Percentiles rank a stretch among this genome's conserved stretches.
These are phyloP conservation scores for Phylloboletellus chloephorus DNA, from an alignment of 1,284 basidiomycete genomes.

Conservation along the genomic window DNA sequence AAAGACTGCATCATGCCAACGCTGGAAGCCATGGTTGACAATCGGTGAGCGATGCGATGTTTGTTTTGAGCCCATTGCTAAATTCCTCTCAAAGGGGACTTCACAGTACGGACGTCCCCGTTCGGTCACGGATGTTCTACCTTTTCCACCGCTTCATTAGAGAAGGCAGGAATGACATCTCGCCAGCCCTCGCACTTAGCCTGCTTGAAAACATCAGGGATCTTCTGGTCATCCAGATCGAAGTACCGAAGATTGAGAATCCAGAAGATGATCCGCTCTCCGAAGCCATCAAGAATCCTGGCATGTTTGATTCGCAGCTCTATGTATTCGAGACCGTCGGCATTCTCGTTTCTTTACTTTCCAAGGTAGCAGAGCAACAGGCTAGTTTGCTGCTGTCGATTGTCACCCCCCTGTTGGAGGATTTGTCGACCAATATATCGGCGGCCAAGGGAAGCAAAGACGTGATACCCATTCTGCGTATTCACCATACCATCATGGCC, in stretches of 20 bases:
- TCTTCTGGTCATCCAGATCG: slow-evolving; percentile 58
- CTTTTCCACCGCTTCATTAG: slow-evolving; percentile 92
- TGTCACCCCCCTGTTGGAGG: slow-evolving; percentile 77
- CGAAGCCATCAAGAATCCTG: slow-evolving; percentile 74
- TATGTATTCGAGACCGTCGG: slow-evolving; percentile 95
- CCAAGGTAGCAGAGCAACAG: slow-evolving; percentile 66
- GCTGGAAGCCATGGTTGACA: slow-evolving; percentile 85
- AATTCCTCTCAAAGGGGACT: slow-evolving; percentile 62
- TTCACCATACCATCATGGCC: slow-evolving; percentile 96
- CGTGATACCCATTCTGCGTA: slow-evolving; percentile 72
- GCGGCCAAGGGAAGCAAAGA: slow-evolving; percentile 54
- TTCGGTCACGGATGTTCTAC: slow-evolving; percentile 84
- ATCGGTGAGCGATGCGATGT: slow-evolving; percentile 48
- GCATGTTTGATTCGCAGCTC: slow-evolving; percentile 85
- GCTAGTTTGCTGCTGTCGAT: slow-evolving; percentile 70
- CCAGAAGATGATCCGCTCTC: slow-evolving; percentile 64
- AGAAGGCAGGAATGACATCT: slow-evolving; percentile 78
- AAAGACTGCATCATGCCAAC: slow-evolving; percentile 83
- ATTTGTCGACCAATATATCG: slow-evolving; percentile 68
- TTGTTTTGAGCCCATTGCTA: neutral
- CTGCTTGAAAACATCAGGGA: slow-evolving; percentile 76
- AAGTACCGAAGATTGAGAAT: slow-evolving; percentile 63
- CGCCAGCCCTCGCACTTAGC: slow-evolving; percentile 63
- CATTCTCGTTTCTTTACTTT: slow-evolving; percentile 75
- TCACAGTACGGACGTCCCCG: slow-evolving; percentile 69